Conservation (phyloP, 345 rosid species). For the Noccaea caerulescens region DNA sequence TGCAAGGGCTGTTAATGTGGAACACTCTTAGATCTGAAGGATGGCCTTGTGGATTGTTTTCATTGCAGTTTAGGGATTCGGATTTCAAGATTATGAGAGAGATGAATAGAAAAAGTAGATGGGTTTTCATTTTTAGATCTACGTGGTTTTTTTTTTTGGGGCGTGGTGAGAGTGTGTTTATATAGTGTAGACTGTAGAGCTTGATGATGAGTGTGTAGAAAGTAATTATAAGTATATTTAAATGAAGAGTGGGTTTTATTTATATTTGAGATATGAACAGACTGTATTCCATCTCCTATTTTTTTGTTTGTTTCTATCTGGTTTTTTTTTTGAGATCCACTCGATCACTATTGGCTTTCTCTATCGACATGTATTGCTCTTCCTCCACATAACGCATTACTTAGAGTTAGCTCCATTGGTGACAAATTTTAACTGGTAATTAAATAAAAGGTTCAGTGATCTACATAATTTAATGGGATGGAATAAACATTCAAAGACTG, state of each 20-base stretch:
- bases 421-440: no score
- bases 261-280: slow-evolving; percentile 45
- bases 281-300: slow-evolving; percentile 64
- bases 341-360: slow-evolving; percentile 36
- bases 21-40: slow-evolving; percentile 75
- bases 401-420: no score
- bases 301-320: slow-evolving; percentile 16
- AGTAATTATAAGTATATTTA: slow-evolving; percentile 20
- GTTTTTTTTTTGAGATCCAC: slow-evolving; percentile 22
- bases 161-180: slow-evolving; percentile 37
- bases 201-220: slow-evolving; percentile 34
- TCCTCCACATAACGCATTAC: slow-evolving; percentile 27
- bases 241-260: slow-evolving; percentile 33
- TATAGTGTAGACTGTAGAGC: slow-evolving; percentile 37
- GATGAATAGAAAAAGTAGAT: slow-evolving; percentile 34
- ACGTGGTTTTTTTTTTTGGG: slow-evolving; percentile 1
- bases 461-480: no score
- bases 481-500: no score
- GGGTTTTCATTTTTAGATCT: slow-evolving; percentile 49
- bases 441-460: no score
- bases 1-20: slow-evolving; percentile 77
- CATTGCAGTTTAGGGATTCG: slow-evolving; percentile 49
- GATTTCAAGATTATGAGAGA: slow-evolving; percentile 44
- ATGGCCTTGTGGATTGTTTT: slow-evolving; percentile 49
- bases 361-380: slow-evolving; percentile 31